A percentile compares a stretch with the other conserved stretches of the same genome.
phyloP scores from a whole-genome alignment of 495 filamentous ascomycete genomes.

The Clohesyomyces aquaticus region DNA sequence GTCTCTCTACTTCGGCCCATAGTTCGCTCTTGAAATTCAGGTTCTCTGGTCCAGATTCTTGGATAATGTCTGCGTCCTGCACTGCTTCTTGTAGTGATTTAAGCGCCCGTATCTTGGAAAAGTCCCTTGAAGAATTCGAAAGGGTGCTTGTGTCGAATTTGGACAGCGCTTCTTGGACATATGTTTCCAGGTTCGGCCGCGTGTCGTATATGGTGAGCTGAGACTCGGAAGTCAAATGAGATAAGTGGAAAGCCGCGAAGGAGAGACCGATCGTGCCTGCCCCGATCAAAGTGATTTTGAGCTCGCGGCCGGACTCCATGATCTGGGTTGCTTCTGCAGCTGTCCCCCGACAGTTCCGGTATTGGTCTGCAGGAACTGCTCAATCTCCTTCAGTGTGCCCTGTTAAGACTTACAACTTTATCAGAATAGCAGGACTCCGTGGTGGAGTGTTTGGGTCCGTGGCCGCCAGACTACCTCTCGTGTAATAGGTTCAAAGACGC shows the following conservation, averaged over 20 bases:
- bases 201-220: slow-evolving; percentile 59
- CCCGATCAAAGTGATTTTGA: slow-evolving; percentile 57
- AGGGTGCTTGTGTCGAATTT: slow-evolving; percentile 37
- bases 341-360: no score
- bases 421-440: no score
- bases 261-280: slow-evolving; percentile 65
- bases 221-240: slow-evolving; percentile 45
- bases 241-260: slow-evolving; percentile 60
- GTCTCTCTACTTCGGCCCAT: slow-evolving; percentile 54
- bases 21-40: slow-evolving; percentile 55
- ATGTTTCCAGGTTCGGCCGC: slow-evolving; percentile 54
- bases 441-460: no score
- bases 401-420: no score
- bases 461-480: no score
- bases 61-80: slow-evolving; percentile 54
- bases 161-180: slow-evolving; percentile 52
- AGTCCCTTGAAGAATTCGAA: no score
- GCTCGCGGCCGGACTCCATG: slow-evolving; percentile 17
- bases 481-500: no score
- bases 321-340: no score
- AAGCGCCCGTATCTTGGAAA: slow-evolving; percentile 46
- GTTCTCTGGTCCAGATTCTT: slow-evolving; percentile 64
- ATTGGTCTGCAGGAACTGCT: no score
- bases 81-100: slow-evolving; percentile 51
- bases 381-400: no score